These are phyloP conservation scores for Sporothrix globosa DNA, from an alignment of 2,329 filamentous ascomycete genomes.

Conservation along the genomic window DNA sequence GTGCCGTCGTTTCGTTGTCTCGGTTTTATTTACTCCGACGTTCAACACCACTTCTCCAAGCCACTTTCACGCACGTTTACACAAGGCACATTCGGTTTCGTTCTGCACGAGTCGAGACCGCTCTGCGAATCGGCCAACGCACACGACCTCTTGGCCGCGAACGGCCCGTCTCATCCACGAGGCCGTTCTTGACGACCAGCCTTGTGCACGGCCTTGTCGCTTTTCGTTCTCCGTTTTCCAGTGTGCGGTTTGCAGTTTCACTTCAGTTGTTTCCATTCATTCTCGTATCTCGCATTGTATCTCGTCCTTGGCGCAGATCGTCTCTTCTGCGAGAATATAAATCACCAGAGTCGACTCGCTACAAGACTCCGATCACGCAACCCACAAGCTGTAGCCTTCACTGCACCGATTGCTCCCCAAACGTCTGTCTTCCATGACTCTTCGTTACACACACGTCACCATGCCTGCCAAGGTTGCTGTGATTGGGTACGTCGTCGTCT, in stretches of 20 bases:
- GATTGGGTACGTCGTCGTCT: conserved; percentile 29
- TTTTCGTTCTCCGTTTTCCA: neutral
- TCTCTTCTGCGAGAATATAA: conserved; percentile 10
- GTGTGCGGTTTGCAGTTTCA: too few relatives aligned
- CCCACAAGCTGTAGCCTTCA: neutral
- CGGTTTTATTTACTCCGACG: neutral
- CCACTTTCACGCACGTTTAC: neutral
- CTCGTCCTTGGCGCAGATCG: neutral
- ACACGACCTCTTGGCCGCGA: neutral
- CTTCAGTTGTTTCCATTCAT: neutral
- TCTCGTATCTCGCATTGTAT: neutral
- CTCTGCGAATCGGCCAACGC: too few relatives aligned
- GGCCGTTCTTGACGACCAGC: neutral
- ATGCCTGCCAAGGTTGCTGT: conserved; percentile 30
- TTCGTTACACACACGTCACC: neutral
- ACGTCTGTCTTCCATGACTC: neutral
- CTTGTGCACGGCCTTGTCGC: conserved; percentile 4
- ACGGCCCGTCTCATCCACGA: neutral
- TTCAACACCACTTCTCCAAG: neutral
- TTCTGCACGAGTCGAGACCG: neutral
- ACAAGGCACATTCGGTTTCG: conserved; percentile 7
- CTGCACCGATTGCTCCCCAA: neutral
- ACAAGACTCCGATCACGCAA: neutral
- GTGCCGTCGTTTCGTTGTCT: neutral
- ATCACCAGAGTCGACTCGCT: neutral